Percentiles rank a stretch among this genome's conserved stretches.
phyloP scores from a whole-genome alignment of 1,139 yeast genomes.

The Protomyces lactucae-debilis region DNA sequence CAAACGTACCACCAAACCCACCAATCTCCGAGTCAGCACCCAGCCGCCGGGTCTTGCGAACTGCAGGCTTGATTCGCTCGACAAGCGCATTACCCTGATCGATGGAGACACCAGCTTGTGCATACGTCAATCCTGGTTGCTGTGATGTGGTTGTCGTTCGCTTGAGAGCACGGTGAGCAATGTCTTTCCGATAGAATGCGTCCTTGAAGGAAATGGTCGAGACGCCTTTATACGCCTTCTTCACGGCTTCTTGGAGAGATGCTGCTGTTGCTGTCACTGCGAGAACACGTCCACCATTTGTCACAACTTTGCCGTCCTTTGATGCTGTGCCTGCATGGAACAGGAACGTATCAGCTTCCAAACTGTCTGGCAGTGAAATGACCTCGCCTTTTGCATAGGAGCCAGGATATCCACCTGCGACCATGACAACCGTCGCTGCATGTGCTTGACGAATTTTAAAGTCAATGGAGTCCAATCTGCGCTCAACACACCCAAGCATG shows the following conservation, averaged over 20 bases:
- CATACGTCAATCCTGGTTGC: conserved; percentile 63
- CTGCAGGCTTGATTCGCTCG: conserved; percentile 82
- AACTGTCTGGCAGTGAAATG: conserved; percentile 52
- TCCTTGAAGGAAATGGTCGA: conserved; percentile 64
- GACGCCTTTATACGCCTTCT: conserved; percentile 79
- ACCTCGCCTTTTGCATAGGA: conserved; percentile 78
- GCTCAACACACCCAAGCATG: conserved; percentile 90
- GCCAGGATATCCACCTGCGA: conserved; percentile 97
- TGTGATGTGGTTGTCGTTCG: conserved; percentile 32
- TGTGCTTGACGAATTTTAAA: conserved; percentile 59
- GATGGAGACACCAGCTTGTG: conserved; percentile 93
- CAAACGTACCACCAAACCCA: conserved; percentile 97
- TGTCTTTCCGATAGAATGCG: conserved; percentile 83
- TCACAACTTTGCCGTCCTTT: conserved; percentile 56
- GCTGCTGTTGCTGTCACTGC: conserved; percentile 85
- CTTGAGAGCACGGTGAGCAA: conserved; percentile 90
- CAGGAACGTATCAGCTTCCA: conserved; percentile 52
- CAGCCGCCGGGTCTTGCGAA: conserved; percentile 87
- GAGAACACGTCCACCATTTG: conserved; percentile 95
- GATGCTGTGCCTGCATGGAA: conserved; percentile 91
- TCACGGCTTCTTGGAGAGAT: conserved; percentile 73
- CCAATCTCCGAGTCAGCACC: conserved; percentile 99
- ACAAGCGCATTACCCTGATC: conserved; percentile 90
- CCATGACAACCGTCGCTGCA: conserved; percentile 88
- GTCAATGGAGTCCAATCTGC: conserved; percentile 79